A percentile compares a stretch with the other conserved stretches of the same genome.
These are phyloP conservation scores for Aureobasidium pullulans DNA, from an alignment of 2,329 filamentous ascomycete species.

Conservation along the genomic window DNA sequence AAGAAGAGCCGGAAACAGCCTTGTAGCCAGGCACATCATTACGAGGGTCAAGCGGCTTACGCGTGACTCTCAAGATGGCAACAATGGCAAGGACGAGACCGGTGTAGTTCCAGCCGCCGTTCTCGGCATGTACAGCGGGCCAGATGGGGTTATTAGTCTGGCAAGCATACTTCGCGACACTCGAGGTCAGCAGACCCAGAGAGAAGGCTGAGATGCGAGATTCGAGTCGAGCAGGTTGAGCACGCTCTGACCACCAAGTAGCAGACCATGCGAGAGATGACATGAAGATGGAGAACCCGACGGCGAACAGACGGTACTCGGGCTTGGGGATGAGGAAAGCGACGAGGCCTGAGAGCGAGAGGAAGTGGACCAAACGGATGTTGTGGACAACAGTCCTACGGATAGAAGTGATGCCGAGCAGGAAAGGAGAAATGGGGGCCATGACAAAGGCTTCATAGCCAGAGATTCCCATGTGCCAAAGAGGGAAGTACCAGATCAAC, in stretches of 20 bases:
- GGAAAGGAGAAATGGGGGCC: slow-evolving; percentile 69
- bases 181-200: slow-evolving; percentile 76
- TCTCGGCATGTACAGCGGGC: slow-evolving; percentile 83
- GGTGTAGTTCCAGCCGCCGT: slow-evolving; percentile 86
- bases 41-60: slow-evolving; percentile 9
- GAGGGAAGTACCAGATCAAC: slow-evolving; percentile 87
- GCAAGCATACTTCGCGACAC: slow-evolving; percentile 85
- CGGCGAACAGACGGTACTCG: slow-evolving; percentile 67
- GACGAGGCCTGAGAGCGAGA: slow-evolving; percentile 75
- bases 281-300: slow-evolving; percentile 73
- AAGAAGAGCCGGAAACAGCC: slow-evolving; percentile 49
- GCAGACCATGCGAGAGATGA: slow-evolving; percentile 78
- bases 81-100: slow-evolving; percentile 70
- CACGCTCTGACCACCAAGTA: slow-evolving; percentile 70
- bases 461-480: slow-evolving; percentile 99
- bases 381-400: slow-evolving; percentile 63
- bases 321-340: slow-evolving; percentile 72
- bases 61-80: slow-evolving; percentile 44
- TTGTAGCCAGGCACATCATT: slow-evolving; percentile 8
- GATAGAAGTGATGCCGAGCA: slow-evolving; percentile 65
- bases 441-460: slow-evolving; percentile 90
- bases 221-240: slow-evolving; percentile 69
- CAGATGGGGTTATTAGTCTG: slow-evolving; percentile 94
- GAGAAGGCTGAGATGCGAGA: slow-evolving; percentile 72
- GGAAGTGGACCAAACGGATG: slow-evolving; percentile 58